Evolutionary conservation across 108 stramenopile species (phyloP), one percentile per base, ranked within the genome.

Genomic region (Skeletonema grethae): DNA sequence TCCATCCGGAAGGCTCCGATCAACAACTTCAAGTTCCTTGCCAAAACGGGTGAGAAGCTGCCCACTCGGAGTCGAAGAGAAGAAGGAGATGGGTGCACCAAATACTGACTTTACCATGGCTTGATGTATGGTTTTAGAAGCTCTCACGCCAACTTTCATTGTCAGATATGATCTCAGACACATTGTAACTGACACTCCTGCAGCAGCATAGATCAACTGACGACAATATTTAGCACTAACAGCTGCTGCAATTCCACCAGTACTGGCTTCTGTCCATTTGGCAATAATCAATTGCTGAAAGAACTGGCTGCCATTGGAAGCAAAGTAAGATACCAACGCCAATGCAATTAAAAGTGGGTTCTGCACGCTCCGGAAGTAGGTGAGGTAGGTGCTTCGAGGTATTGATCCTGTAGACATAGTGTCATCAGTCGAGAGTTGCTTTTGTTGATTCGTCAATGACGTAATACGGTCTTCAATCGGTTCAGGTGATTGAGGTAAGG

Each of bases 31-130:
- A 12, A 94, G 60, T 61, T 97, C 96, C 67, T 90, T 94, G 4
- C 91, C 90, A 84, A 97, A 97, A n/a, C 96, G 85, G 20, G 89
- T 87, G 29, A 95, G 69, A 8, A 98, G 76, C 67, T 97, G 92
- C 3, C 98, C 98, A 15, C 88, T 83, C 24, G 97, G 97, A 10
- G 96, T 98, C 11, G 91, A 63, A 61, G 97, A 97, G 70, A 97
- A 97, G 75, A 96, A 98, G 7, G 90, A 74, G 73, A 96, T 81
- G 4, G 97, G 97, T 4, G 98, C 98, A 0, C 74, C 63, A 60
- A 98, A 90, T 10, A 99, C 94, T 20, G 89, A 92, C 45, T 58
- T 57, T 6, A 87, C 66, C 93, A 95, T 94, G 50, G 79, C 73
- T 20, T 76, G 65, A 65, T 92, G 91, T 22, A 90, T 72, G 34